Evolutionary conservation across 2,329 filamentous ascomycete genomes (phyloP).

Genomic region (Fusarium sp.): DNA sequence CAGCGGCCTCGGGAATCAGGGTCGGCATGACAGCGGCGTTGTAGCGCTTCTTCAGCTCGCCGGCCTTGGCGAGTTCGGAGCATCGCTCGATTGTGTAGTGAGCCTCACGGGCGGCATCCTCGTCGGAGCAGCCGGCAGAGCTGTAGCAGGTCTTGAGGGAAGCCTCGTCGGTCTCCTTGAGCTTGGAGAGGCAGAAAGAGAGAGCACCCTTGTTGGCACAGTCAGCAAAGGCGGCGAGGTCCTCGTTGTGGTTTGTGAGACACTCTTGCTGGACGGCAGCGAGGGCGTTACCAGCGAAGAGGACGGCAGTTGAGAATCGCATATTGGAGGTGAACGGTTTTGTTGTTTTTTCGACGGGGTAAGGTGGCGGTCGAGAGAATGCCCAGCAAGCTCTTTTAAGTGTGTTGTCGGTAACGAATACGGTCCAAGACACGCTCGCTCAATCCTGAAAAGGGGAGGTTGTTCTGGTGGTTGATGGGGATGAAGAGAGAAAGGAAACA

Average conservation of each 20-base stretch:
- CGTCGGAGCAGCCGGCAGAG: constrained; percentile 50
- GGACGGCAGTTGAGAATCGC: constrained; percentile 49
- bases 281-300: constrained; percentile 51
- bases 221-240: constrained; percentile 55
- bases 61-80: constrained; percentile 41
- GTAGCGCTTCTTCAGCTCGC: constrained; percentile 48
- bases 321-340: constrained; percentile 33
- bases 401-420: constrained; percentile 28
- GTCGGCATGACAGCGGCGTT: constrained; percentile 37
- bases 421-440: constrained; percentile 30
- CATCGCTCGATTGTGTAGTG: constrained; percentile 49
- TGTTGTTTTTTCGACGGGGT: background rate
- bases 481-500: constrained; percentile 22
- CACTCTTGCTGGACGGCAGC: constrained; percentile 53
- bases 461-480: constrained; percentile 26
- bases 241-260: constrained; percentile 52
- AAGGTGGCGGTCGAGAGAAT: constrained; percentile 32
- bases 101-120: constrained; percentile 48
- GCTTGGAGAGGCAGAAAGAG: constrained; percentile 55
- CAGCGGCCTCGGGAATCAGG: constrained; percentile 29
- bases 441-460: constrained; percentile 29
- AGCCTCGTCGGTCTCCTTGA: constrained; percentile 46
- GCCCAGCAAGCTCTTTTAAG: constrained; percentile 38
- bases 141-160: constrained; percentile 55
- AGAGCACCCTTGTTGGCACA: constrained; percentile 59